These are phyloP conservation scores for Takashimella tepidaria DNA, from an alignment of 1,284 basidiomycete genomes.

Conservation along the genomic window DNA sequence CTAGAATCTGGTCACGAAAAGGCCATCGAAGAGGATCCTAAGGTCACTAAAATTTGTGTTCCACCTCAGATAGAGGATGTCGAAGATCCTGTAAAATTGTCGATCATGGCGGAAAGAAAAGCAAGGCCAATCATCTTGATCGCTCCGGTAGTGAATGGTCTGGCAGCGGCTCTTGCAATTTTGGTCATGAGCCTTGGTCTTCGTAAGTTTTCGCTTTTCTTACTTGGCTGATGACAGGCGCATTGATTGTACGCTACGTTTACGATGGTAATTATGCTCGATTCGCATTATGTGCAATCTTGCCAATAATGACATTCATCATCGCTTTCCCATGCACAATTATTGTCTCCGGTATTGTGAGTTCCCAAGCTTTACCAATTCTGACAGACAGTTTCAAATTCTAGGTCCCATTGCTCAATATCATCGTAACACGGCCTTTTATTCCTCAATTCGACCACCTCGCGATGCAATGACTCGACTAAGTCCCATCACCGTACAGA, in stretches of 20 bases:
- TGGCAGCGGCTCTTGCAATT: slow-evolving; percentile 1
- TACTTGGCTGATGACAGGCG: slow-evolving; percentile 4
- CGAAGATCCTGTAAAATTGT: slow-evolving; percentile 12
- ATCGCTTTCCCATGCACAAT: slow-evolving; percentile 3
- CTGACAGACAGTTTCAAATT: slow-evolving; percentile 1
- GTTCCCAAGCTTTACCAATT: background rate
- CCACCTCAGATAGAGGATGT: background rate
- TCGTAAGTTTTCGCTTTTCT: slow-evolving; percentile 3
- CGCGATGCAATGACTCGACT: background rate
- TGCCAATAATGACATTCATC: background rate
- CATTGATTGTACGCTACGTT: slow-evolving; percentile 6
- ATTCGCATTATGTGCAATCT: background rate
- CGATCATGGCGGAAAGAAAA: slow-evolving; percentile 3
- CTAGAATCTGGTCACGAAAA: background rate
- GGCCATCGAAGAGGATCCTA: background rate
- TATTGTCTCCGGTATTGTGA: background rate
- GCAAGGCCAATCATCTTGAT: slow-evolving; percentile 8
- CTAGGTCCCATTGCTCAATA: slow-evolving; percentile 6
- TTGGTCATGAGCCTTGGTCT: slow-evolving; percentile 7
- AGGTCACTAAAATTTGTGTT: background rate
- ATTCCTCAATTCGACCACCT: slow-evolving; percentile 1
- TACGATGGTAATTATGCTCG: slow-evolving; percentile 1
- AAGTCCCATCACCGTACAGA: slow-evolving; percentile 4
- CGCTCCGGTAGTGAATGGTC: slow-evolving; percentile 5
- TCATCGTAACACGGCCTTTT: slow-evolving; percentile 1